A percentile compares a stretch with the other conserved stretches of the same genome.
These are phyloP conservation scores for Stevia rebaudiana DNA, from an alignment of 140 eudicot species.

Conservation along the genomic window DNA sequence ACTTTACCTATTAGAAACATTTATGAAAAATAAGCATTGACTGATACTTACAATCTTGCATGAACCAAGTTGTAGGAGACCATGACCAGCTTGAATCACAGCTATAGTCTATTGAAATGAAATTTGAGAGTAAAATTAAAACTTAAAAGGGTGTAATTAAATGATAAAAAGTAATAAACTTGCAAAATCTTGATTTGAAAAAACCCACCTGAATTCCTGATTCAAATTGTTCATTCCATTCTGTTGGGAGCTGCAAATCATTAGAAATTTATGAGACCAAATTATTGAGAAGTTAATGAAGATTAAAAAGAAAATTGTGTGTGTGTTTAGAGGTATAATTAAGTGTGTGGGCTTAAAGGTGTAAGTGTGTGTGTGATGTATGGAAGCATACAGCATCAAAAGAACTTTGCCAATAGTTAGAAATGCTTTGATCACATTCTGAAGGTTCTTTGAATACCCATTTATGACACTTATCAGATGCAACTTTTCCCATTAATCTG, in stretches of 20 bases:
- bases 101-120: constrained; percentile 65
- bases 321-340: constrained; percentile 6
- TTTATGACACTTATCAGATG: constrained; percentile 99
- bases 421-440: constrained; percentile 85
- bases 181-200: not conserved
- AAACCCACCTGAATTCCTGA: constrained; percentile 76
- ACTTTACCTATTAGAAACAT: too few species aligned
- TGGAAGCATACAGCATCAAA: constrained; percentile 84
- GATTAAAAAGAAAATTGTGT: constrained; percentile 16
- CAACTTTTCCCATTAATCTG: constrained; percentile 99
- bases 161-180: not conserved
- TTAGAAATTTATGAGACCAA: constrained; percentile 8
- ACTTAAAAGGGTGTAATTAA: constrained; percentile 7
- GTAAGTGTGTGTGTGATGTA: constrained; percentile 15
- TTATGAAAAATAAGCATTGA: not conserved
- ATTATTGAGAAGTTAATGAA: not conserved
- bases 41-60: constrained; percentile 85
- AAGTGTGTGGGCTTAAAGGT: constrained; percentile 13
- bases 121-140: not conserved
- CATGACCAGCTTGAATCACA: constrained; percentile 99
- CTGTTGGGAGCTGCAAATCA: constrained; percentile 77
- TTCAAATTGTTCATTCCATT: constrained; percentile 97
- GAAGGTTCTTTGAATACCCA: constrained; percentile 98
- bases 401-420: constrained; percentile 98
- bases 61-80: constrained; percentile 93